Evolutionary conservation across 768 basidiomycete genomes (phyloP).

Genomic region (Pleurotus giganteus): DNA sequence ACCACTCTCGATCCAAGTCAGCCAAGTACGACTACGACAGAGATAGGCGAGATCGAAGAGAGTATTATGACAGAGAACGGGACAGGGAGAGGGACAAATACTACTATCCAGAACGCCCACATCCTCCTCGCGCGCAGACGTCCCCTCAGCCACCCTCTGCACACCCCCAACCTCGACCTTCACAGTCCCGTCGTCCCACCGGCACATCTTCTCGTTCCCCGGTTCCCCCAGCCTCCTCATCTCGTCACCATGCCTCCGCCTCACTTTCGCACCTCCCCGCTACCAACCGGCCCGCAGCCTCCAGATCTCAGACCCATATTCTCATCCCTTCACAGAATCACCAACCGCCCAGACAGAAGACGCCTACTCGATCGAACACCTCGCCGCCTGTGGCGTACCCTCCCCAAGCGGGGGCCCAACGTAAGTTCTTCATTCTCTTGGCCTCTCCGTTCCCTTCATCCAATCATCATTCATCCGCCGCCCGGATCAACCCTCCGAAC

Average conservation of each 20-base stretch:
- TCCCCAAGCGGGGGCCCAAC: neutral
- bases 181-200: slow-evolving; percentile 1
- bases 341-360: slow-evolving; percentile 5
- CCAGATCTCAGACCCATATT: slow-evolving; percentile 4
- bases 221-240: neutral
- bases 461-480: neutral
- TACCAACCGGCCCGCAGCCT: neutral
- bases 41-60: slow-evolving; percentile 1
- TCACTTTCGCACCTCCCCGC: slow-evolving; percentile 5
- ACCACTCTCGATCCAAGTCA: slow-evolving; percentile 5
- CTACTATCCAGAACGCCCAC: slow-evolving; percentile 3
- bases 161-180: neutral
- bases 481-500: too few species aligned
- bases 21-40: neutral
- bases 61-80: neutral
- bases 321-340: neutral
- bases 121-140: neutral
- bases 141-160: neutral
- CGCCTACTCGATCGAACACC: neutral
- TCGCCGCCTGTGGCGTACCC: slow-evolving; percentile 6
- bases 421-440: neutral
- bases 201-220: neutral
- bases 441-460: neutral
- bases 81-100: slow-evolving; percentile 2
- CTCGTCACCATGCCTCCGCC: slow-evolving; percentile 7